Conservation (phyloP, 1,284 basidiomycete genomes). For the Heimioporus retisporus region DNA sequence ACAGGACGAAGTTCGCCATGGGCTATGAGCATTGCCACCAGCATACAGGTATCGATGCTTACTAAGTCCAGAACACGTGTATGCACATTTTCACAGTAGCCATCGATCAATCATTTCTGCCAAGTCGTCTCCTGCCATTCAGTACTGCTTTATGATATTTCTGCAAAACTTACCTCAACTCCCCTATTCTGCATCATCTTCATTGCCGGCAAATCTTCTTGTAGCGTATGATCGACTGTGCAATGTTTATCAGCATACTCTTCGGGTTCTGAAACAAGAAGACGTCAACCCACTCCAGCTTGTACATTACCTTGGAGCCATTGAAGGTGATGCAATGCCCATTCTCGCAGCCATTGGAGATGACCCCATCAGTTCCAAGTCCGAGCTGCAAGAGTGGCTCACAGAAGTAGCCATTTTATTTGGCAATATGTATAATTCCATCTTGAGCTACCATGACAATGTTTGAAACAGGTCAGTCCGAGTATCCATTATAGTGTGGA, state of each 20-base stretch:
- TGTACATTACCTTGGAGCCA: background rate
- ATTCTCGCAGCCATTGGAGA: constrained; percentile 4
- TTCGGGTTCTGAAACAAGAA: background rate
- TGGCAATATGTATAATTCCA: background rate
- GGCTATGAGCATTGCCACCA: too few relatives aligned
- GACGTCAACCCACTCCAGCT: background rate
- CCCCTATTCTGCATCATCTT: background rate
- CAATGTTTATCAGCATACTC: background rate
- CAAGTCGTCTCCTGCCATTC: too few relatives aligned
- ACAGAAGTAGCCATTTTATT: background rate
- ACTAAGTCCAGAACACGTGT: too few relatives aligned
- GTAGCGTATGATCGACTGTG: background rate
- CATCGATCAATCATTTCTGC: too few relatives aligned
- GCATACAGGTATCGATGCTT: too few relatives aligned
- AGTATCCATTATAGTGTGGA: too few relatives aligned
- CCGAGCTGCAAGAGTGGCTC: background rate
- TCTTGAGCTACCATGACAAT: background rate
- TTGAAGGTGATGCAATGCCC: background rate
- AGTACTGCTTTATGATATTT: background rate
- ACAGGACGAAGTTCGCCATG: too few relatives aligned
- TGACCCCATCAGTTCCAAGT: background rate
- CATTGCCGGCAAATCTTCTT: background rate
- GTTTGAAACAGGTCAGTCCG: background rate
- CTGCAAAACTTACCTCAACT: background rate
- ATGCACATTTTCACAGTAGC: too few relatives aligned